Percentiles rank a stretch among this genome's conserved stretches.
Evolutionary conservation across 2,329 filamentous ascomycete genomes (phyloP).

Genomic region (Epichloe gansuensis): DNA sequence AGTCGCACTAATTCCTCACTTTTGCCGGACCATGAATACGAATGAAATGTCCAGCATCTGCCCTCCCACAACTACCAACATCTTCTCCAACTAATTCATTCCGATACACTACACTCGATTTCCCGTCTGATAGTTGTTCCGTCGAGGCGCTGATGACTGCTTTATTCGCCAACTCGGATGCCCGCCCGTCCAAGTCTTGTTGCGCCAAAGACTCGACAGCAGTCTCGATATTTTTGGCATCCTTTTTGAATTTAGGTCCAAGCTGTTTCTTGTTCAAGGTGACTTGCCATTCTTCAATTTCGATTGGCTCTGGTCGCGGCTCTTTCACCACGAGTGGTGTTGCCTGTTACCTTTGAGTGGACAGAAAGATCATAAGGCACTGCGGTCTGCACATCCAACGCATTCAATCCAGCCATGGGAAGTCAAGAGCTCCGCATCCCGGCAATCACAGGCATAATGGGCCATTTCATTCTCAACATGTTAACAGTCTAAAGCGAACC

Average conservation of each 20-base stretch:
- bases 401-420: slow-evolving; percentile 62
- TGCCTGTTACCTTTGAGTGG: slow-evolving; percentile 52
- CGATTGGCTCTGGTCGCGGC: slow-evolving; percentile 41
- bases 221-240: slow-evolving; percentile 49
- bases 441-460: slow-evolving; percentile 59
- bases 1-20: too few species aligned
- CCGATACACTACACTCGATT: background rate
- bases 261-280: slow-evolving; percentile 57
- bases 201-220: slow-evolving; percentile 50
- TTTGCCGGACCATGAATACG: too few species aligned
- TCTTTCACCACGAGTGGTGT: slow-evolving; percentile 49
- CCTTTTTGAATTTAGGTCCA: slow-evolving; percentile 55
- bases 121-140: slow-evolving; percentile 8
- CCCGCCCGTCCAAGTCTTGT: slow-evolving; percentile 47
- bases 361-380: slow-evolving; percentile 56
- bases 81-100: too few species aligned
- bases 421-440: slow-evolving; percentile 56
- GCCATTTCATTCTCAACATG: slow-evolving; percentile 64
- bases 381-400: slow-evolving; percentile 56
- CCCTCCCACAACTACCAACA: too few species aligned
- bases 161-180: slow-evolving; percentile 6
- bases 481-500: slow-evolving; percentile 50
- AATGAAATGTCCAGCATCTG: too few species aligned
- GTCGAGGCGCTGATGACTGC: slow-evolving; percentile 6
- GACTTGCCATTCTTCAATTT: slow-evolving; percentile 50